Percentiles rank a stretch among this genome's conserved stretches.
Evolutionary conservation across 441 rosid species (phyloP).

Genomic region (Isatis lusitanica): DNA sequence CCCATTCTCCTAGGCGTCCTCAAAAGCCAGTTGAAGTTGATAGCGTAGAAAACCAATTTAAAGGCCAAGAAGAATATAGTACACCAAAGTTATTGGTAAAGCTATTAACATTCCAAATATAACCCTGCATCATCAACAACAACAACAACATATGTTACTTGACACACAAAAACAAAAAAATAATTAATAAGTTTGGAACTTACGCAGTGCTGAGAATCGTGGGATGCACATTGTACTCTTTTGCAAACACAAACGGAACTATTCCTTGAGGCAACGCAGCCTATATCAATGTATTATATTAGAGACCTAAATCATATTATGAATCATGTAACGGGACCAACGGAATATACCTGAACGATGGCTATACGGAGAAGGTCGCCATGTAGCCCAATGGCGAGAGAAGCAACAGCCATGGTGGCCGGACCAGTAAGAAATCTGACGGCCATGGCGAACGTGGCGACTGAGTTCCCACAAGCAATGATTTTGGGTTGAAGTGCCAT

Average conservation of each 20-base stretch:
- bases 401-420: conserved; percentile 67
- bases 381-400: conserved; percentile 55
- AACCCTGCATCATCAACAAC: conserved; percentile 49
- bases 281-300: conserved; percentile 27
- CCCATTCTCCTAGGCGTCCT: conserved; percentile 34
- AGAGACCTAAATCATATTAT: background rate
- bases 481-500: conserved; percentile 77
- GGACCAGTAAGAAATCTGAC: conserved; percentile 71
- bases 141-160: background rate
- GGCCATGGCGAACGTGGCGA: conserved; percentile 61
- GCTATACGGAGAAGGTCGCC: conserved; percentile 63
- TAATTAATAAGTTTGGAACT: conserved; percentile 19
- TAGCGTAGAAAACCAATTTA: conserved; percentile 37
- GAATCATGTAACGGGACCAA: background rate
- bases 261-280: conserved; percentile 77
- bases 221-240: conserved; percentile 73
- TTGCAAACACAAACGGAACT: conserved; percentile 72
- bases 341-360: conserved; percentile 56
- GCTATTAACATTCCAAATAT: conserved; percentile 80
- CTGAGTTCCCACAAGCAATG: conserved; percentile 68
- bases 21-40: conserved; percentile 28
- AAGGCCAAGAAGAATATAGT: conserved; percentile 74
- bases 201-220: conserved; percentile 71
- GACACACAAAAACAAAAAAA: background rate
- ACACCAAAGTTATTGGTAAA: conserved; percentile 62